Percentiles rank a stretch among this genome's conserved stretches.
Conservation (phyloP, 2,329 filamentous ascomycete species). For the Phyllosticta citribraziliensis region DNA sequence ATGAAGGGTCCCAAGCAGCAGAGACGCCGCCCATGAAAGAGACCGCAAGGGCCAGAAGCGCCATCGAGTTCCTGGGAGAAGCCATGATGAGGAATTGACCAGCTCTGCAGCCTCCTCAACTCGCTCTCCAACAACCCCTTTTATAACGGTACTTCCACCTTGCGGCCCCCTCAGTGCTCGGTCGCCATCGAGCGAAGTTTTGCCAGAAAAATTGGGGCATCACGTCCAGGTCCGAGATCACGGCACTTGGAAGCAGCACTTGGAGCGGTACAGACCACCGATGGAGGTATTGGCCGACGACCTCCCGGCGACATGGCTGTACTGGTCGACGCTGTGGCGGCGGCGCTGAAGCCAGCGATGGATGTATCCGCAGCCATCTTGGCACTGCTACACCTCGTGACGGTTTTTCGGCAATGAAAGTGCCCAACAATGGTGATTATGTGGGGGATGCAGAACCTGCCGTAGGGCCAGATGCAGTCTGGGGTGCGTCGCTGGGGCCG, state of each 20-base stretch:
- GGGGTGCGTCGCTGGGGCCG: neutral
- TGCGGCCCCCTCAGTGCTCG: neutral
- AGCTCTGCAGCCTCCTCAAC: neutral
- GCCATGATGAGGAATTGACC: slow-evolving; percentile 2
- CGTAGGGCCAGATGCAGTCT: neutral
- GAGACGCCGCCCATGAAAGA: neutral
- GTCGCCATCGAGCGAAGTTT: neutral
- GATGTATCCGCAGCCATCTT: neutral
- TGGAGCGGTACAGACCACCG: neutral
- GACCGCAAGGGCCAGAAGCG: slow-evolving; percentile 3
- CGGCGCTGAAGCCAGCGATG: neutral
- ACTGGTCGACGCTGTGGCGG: neutral
- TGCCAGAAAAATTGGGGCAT: neutral
- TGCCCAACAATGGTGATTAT: neutral
- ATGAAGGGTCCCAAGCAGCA: slow-evolving; percentile 7
- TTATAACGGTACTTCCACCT: neutral
- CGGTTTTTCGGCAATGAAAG: neutral
- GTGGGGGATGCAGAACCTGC: neutral
- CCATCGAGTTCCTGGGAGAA: slow-evolving; percentile 6
- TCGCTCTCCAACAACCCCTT: neutral
- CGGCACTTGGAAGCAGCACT: neutral
- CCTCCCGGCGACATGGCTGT: neutral
- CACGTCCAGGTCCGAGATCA: neutral
- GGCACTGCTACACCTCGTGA: neutral
- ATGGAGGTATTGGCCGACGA: neutral